Conservation (phyloP, 73 alveolate species). For the Halteria grandinella region DNA sequence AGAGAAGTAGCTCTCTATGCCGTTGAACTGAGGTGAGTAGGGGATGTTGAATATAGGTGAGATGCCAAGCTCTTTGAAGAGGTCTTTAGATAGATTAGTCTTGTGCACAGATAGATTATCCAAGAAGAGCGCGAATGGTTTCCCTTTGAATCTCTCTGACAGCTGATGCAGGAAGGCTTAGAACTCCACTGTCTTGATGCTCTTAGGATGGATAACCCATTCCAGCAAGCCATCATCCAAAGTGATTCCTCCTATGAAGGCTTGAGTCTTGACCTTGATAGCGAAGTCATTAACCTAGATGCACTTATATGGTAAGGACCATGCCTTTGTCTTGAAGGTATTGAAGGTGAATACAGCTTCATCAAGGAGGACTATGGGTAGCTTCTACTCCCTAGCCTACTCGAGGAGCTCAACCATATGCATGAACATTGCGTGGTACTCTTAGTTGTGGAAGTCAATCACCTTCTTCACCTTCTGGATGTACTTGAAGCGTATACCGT, state of each 20-base stretch:
- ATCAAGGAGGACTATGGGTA: background rate
- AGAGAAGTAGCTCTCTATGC: conserved; percentile 11
- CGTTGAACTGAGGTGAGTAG: conserved; percentile 7
- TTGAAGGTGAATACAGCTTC: conserved; percentile 17
- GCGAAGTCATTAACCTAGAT: background rate
- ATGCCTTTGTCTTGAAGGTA: background rate
- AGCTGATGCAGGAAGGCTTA: background rate
- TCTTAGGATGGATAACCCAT: background rate
- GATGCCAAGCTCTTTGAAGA: background rate
- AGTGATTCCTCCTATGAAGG: conserved; percentile 7
- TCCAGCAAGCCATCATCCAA: background rate
- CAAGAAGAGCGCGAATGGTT: background rate
- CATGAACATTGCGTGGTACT: no score
- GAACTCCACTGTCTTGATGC: background rate
- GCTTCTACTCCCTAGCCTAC: background rate
- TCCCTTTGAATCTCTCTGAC: background rate
- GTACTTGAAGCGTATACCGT: no score
- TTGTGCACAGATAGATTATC: conserved; percentile 28
- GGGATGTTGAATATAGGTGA: conserved; percentile 4
- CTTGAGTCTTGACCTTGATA: background rate
- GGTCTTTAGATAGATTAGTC: background rate
- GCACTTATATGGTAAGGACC: background rate
- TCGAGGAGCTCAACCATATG: background rate
- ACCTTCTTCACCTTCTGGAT: no score
- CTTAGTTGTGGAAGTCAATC: no score